Evolutionary conservation across 768 basidiomycete species (phyloP), one percentile per base, ranked within the genome.

Genomic region (Hericium coralloides): DNA sequence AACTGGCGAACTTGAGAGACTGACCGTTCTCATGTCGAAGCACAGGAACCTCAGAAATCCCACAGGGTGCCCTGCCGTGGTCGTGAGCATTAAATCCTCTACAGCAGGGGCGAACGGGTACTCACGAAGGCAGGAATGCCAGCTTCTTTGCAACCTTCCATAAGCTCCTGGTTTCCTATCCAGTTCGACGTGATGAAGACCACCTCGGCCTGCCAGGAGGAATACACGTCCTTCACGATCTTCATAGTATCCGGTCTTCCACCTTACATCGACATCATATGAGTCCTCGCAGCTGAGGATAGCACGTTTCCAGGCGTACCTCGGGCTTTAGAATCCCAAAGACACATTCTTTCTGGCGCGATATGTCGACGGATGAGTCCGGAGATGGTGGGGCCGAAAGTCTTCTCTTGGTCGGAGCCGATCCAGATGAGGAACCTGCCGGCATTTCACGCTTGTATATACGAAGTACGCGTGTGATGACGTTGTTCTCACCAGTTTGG

Each of bases 161-260:
- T 89, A 59, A 91, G 84, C 64, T 91, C 87, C 14, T 78, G 74
- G 68, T 91, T 90, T 26, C 88, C 88, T 41, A 82, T 76, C 63
- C 79, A 85, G 72, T 91, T 91, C n/a, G 87, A 89, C 8, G 88
- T 91, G 68, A 91, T 87, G 70, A 91, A 88, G 25, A 90, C 83
- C 48, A 91, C 84, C 73, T 91, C 88, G 2, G 88, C 88, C 43
- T 81, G 74, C 84, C 85, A 91, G 47, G 75, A 77, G 25, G 77
- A 67, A 63, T 87, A 87, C 2, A 76, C 79, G 58, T 90, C 85
- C 64, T 80, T 82, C 65, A 90, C 66, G 54, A 91, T 69, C 66
- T 87, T 84, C 84, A 89, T 87, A 20, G 82, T 79, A 61, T 90
- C 86, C 14, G 88, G 88, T 57, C 88, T 81, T 15, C 86, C 85